Evolutionary conservation across 129 eudicot genomes (phyloP), one percentile per base, ranked within the genome.

Genomic region (Glebionis coronaria): DNA sequence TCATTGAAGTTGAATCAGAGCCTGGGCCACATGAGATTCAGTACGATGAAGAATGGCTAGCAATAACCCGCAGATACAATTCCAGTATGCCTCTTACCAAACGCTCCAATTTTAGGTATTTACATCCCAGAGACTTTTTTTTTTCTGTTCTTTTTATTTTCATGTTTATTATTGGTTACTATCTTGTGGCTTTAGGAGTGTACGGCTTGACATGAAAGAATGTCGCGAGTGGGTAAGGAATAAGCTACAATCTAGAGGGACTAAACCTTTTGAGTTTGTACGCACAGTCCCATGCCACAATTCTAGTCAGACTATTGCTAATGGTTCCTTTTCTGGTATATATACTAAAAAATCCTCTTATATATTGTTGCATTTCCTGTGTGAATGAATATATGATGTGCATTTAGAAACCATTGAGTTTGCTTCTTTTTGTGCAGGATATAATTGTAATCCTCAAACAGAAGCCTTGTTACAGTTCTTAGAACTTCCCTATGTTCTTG

Each of bases 21-120:
- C 80, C 88, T 8, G 95, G 97, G 18, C 95, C 97, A 1, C 56
- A 76, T 71, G 92, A 84, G 60, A 76, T 93, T 58, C 86, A 79
- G 47, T 89, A 84, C 71, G 99, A 93, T 74, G 99, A 93, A 81
- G 99, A 93, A 81, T 93, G 99, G 99, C 81, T 93, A 63, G 95
- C 99, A 35, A 86, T 89, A 52, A 86, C 99, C 4, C 76, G 79
- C 66, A 79, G 68, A 54, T 89, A 74, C 51, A 82, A 93, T 67
- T 75, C 92, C 12, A 50, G 82, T 59, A 70, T 89, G 57, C 99
- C 99, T 53, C 56, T 80, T 20, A 89, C 56, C 59, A 77, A 54
- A 52, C 82, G 63, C 56, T 78, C 83, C 28, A 75, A 84, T 81
- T 86, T 82, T 35, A 74, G 95, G 97, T 91, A 42, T 21, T 20